Base-by-base conservation (phyloP, 495 filamentous ascomycete species). In the Evernia prunastri region DNA sequence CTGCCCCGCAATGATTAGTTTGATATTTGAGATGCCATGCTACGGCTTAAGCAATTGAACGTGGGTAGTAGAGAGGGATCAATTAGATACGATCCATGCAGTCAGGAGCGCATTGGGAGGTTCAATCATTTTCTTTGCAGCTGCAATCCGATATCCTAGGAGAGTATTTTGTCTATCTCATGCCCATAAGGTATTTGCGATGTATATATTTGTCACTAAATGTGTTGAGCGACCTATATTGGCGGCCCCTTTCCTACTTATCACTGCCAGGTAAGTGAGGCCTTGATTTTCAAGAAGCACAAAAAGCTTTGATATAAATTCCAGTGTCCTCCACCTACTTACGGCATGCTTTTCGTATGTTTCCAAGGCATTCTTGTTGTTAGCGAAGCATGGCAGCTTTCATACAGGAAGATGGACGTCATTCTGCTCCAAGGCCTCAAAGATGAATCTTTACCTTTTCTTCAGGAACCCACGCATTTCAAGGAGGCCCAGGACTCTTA, bases 1-100 rank as follows among this genome's bases (percentile, higher is more conserved):
- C 67, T 25, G 65, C 68, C 36, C 67, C 69, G 43, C 64, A 65
- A 57, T 65, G 43, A 58, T 13, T 12, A 10, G 3, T 54, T n/a
- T 51, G 45, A 29, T 27, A 27, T 27, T 27, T 51, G 9, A 10
- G 18, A 18, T 43, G 5, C 20, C 8, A 18, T 20, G 12, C 13
- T 49, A 23, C 45, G 23, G 45, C 49, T 53, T 53, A 27, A 31
- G 49, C 25, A 31, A 29, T 53, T 8, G 4, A 10, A 10, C 15
- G 12, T 53, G 27, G 49, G 25, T 13, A 18, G 23, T 5, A 29
- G 23, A 8, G 49, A 15, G 40, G 40, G 17, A 17, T 15, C 18
- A 43, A 43, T 4, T 25, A 53, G n/a, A 10, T 49, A 49, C 13
- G 11, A 53, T 31, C 27, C 5, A 17, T 17, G 15, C 12, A 13